Conservation (phyloP, 805 yeast genomes). For the Candida maltosa region DNA sequence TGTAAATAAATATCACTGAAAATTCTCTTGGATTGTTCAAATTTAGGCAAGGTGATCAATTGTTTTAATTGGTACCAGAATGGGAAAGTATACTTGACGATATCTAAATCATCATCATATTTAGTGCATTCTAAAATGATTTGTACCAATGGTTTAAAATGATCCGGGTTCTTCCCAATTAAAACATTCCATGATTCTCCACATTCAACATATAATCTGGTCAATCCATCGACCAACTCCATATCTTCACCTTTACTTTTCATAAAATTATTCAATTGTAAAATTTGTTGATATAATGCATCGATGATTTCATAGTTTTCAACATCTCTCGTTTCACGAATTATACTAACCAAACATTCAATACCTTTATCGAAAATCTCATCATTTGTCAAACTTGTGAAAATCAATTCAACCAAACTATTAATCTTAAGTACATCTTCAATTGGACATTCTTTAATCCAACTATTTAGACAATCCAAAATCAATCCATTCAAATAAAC, state of each 20-base stretch:
- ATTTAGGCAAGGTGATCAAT: constrained; percentile 58
- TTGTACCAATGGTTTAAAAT: constrained; percentile 70
- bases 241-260: constrained; percentile 49
- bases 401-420: constrained; percentile 66
- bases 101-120: constrained; percentile 79
- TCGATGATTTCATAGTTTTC: constrained; percentile 59
- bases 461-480: constrained; percentile 76
- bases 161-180: constrained; percentile 67
- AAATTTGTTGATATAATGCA: constrained; percentile 65
- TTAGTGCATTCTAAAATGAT: constrained; percentile 68
- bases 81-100: constrained; percentile 84
- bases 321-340: constrained; percentile 78
- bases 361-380: constrained; percentile 79
- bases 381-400: constrained; percentile 55
- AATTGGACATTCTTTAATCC: constrained; percentile 87
- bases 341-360: constrained; percentile 80
- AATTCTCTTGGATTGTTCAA: constrained; percentile 47
- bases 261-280: constrained; percentile 55
- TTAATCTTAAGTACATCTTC: constrained; percentile 60
- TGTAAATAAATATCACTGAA: constrained; percentile 55
- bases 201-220: constrained; percentile 83
- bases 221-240: constrained; percentile 64
- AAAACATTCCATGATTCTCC: constrained; percentile 94
- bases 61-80: constrained; percentile 88
- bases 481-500: constrained; percentile 41